Base-by-base conservation (phyloP, 345 rosid genomes). In the Geranium rotundifolium region DNA sequence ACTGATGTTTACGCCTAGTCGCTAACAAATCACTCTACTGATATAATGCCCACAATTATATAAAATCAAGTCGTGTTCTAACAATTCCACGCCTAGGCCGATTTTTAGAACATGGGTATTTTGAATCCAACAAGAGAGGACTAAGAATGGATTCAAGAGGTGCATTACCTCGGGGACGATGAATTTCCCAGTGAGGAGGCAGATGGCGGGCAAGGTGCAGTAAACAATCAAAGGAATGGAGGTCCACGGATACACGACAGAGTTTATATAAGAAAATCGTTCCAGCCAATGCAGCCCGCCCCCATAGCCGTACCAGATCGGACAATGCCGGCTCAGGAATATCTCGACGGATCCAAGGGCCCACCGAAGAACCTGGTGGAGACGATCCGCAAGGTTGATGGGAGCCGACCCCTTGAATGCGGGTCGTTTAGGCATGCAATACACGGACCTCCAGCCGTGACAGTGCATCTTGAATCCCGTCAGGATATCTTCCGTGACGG, bases 391-490 rank as follows among this genome's bases (percentile, higher is more conserved):
- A 20, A 86, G 89, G 62, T 86, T 85, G 34, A 83, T 85, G 0
- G 91, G 91, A 61, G 87, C 90, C 59, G 91, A 83, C 52, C 91
- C 88, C 65, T 83, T 83, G 59, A 85, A 85, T 29, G 89, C 92
- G 14, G 88, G 81, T n/a, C 80, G 64, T 65, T 66, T 70, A 0
- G 89, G 86, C 29, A 80, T 75, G 76, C 92, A 86, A 54, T 83
- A 86, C 23, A 83, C 87, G 4, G 92, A 86, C 39, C 88, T 73
- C 92, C 92, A 86, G 19, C 92, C 91, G 55, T 80, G 92, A 54
- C 85, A 80, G 60, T 86, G 92, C 89, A 86, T 86, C 73, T 84
- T 86, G 81, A 84, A 86, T 27, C 92, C 92, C 0, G 92, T 86
- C 64, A 86, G 65, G 41, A 86, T 84, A 70, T 86, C 89, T 67